These are phyloP conservation scores for Trametes coccinea DNA, from an alignment of 768 basidiomycete genomes.

Conservation along the genomic window DNA sequence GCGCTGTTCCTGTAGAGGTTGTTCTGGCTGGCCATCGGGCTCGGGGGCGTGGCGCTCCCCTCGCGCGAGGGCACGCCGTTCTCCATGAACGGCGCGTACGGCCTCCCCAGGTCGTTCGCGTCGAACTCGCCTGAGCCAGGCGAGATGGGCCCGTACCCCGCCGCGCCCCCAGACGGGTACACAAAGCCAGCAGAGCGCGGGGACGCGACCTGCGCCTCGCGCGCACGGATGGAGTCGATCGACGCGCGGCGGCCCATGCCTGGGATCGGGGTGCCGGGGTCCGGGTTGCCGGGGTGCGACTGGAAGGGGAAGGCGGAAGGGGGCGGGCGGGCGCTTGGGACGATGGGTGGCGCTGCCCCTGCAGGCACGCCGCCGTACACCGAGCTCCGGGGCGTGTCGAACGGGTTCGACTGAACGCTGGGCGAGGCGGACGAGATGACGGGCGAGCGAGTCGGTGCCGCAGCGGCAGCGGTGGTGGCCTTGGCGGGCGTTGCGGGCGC, in stretches of 20 bases:
- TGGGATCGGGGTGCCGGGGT: conserved; percentile 50
- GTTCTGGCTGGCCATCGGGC: conserved; percentile 23
- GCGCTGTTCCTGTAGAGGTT: conserved; percentile 48
- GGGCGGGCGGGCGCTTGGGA: conserved; percentile 30
- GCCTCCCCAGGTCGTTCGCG: conserved; percentile 29
- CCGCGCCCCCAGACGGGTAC: conserved; percentile 21
- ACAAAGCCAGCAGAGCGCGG: conserved; percentile 18
- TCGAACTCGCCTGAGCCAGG: conserved; percentile 18
- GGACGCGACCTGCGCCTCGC: conserved; percentile 11
- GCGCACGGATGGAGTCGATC: conserved; percentile 22
- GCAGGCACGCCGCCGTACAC: conserved; percentile 14
- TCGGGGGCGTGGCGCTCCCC: conserved; percentile 22
- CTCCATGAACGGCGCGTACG: conserved; percentile 53
- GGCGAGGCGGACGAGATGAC: conserved; percentile 4
- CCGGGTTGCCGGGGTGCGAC: conserved; percentile 65
- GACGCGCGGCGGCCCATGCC: conserved; percentile 43
- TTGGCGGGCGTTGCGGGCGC: background rate
- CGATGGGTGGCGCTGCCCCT: conserved; percentile 5
- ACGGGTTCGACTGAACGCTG: conserved; percentile 14
- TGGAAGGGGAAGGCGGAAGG: conserved; percentile 59
- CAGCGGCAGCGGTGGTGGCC: background rate
- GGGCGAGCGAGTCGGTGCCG: background rate
- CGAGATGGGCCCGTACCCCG: conserved; percentile 22
- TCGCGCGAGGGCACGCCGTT: conserved; percentile 28
- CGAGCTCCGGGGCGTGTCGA: conserved; percentile 22